These are phyloP conservation scores for Nicotiana noctiflora DNA, from an alignment of 257 asterid genomes.

Conservation along the genomic window DNA sequence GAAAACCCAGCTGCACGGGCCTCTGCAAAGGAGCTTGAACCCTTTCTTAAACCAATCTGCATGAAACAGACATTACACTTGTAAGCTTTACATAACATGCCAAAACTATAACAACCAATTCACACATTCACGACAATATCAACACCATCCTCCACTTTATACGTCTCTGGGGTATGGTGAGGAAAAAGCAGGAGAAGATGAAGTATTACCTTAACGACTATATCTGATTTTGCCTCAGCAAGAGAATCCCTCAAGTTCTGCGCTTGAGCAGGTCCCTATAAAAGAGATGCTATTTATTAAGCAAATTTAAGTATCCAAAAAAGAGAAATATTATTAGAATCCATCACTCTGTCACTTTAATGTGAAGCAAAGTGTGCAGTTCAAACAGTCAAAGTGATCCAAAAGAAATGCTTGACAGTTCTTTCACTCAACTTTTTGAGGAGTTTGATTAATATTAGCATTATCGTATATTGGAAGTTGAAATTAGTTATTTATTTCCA, in stretches of 20 bases:
- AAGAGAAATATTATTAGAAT: neutral
- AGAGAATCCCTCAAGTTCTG: constrained; percentile 89
- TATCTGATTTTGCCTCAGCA: constrained; percentile 66
- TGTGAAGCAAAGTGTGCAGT: neutral
- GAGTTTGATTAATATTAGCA: neutral
- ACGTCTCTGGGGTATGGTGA: neutral
- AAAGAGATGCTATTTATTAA: neutral
- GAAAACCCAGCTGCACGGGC: constrained; percentile 87
- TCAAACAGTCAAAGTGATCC: neutral
- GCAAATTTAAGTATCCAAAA: neutral
- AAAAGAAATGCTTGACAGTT: neutral
- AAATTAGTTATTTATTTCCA: neutral
- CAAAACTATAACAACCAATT: neutral
- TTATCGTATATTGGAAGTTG: neutral
- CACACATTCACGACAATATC: neutral
- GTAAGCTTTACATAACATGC: neutral
- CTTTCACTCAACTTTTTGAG: neutral
- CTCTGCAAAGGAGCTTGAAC: constrained; percentile 83
- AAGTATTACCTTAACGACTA: constrained; percentile 71
- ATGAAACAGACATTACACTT: constrained; percentile 10
- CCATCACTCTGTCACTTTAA: neutral
- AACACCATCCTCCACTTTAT: neutral
- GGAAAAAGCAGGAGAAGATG: neutral
- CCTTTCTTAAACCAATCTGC: constrained; percentile 94
- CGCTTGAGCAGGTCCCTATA: constrained; percentile 98